Evolutionary conservation across 139 green algal species (phyloP), one percentile per base, ranked within the genome.

Genomic region (Chlorella sp.): DNA sequence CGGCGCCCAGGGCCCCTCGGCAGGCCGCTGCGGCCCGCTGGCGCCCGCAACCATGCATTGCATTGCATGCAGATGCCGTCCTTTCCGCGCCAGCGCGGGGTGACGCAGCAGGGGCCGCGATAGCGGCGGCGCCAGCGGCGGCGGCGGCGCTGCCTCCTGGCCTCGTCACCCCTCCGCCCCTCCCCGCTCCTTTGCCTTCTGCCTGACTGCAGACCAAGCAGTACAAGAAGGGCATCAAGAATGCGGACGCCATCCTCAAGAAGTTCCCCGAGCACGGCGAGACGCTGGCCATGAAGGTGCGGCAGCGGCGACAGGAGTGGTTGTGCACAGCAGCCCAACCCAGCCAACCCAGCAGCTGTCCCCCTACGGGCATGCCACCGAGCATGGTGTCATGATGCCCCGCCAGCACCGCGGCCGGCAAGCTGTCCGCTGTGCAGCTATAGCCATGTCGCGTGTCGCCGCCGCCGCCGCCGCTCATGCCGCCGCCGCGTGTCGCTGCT

Each of bases 161-260:
- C 51, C 51, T 60, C 14, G 51, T 24, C 51, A 60, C 51, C 51
- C 51, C 51, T 60, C 13, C 51, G 4, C 51, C 13, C 51, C 14
- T 60, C 11, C 46, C 46, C 46, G 46, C 51, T 11, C 51, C 13
- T 16, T 24, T 60, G 51, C 51, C 14, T n/a, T n/a, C n/a, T 11
- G 11, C 43, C 30, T 41, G 8, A 69, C 6, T 78, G 72, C 83
- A 90, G 92, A 92, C 78, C 36, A 99, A 99, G 80, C 93, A 97
- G 84, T 99, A 99, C 89, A 99, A 99, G 88, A 99, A 99, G 81
- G 97, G 94, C 6, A 85, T 99, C 24, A 99, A 99, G 86, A 89
- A 93, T 2, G 97, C 95, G 0, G 97, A 99, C 81, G 26, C 76
- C 88, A 96, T 99, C 48, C 89, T 99, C 20, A 98, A 98, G 87